Percentiles rank a stretch among this genome's conserved stretches.
Conservation (phyloP, 2,329 filamentous ascomycete genomes). For the Hypoxylon sp. region DNA sequence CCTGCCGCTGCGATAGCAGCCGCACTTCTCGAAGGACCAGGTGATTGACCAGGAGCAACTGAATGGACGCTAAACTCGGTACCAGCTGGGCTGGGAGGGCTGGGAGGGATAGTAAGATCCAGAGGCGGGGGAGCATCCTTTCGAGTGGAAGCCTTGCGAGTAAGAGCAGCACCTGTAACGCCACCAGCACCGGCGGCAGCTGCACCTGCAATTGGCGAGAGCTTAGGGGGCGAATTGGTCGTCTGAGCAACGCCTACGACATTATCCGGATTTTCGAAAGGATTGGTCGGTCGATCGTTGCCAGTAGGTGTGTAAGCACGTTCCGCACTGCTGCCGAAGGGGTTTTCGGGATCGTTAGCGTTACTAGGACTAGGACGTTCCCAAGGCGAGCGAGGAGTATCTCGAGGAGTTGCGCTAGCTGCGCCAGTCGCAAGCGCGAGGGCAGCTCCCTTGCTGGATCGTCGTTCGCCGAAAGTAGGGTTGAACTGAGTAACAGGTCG, state of each 20-base stretch:
- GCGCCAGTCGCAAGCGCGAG: slow-evolving; percentile 56
- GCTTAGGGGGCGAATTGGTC: slow-evolving; percentile 50
- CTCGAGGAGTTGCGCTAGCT: slow-evolving; percentile 47
- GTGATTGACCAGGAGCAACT: slow-evolving; percentile 63
- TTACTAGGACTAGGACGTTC: slow-evolving; percentile 63
- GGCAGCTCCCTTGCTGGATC: slow-evolving; percentile 65
- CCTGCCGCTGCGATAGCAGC: slow-evolving; percentile 75
- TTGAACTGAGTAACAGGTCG: slow-evolving; percentile 88
- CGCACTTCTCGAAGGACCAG: slow-evolving; percentile 65
- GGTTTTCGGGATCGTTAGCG: slow-evolving; percentile 74
- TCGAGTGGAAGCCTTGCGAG: slow-evolving; percentile 71
- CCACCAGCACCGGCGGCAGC: slow-evolving; percentile 59
- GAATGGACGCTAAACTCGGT: slow-evolving; percentile 75
- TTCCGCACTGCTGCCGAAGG: slow-evolving; percentile 75
- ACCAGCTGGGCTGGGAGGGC: slow-evolving; percentile 72
- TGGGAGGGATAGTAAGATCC: slow-evolving; percentile 67
- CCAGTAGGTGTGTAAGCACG: slow-evolving; percentile 61
- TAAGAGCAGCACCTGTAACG: slow-evolving; percentile 58
- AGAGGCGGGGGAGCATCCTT: slow-evolving; percentile 66
- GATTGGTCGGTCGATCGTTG: slow-evolving; percentile 57
- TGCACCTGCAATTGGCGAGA: slow-evolving; percentile 47
- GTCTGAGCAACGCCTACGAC: slow-evolving; percentile 59
- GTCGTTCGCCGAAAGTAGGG: slow-evolving; percentile 73
- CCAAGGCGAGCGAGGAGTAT: slow-evolving; percentile 57
- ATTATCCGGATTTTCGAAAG: slow-evolving; percentile 55